Conservation (phyloP, 2,329 filamentous ascomycete genomes). For the Calycina herbarum region DNA sequence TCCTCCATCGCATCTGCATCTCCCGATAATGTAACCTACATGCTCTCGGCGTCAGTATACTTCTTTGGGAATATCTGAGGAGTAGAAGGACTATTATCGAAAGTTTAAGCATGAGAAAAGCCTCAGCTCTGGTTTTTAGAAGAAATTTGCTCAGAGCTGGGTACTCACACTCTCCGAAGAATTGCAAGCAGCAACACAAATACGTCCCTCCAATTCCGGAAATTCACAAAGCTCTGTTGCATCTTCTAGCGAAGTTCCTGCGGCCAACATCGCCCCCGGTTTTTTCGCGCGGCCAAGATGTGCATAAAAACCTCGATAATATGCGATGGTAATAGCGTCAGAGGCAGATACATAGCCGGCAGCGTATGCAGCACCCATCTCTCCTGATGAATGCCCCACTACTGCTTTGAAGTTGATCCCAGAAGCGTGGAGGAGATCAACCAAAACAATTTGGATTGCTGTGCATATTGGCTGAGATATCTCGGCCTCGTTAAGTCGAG, state of each 20-base stretch:
- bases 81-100: too few species aligned
- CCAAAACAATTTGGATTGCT: conserved; percentile 39
- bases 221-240: conserved; percentile 20
- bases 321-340: conserved; percentile 34
- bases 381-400: conserved; percentile 42
- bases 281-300: conserved; percentile 18
- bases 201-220: conserved; percentile 14
- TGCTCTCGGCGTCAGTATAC: too few species aligned
- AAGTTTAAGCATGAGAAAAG: too few species aligned
- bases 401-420: conserved; percentile 41
- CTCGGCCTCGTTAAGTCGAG: conserved; percentile 39
- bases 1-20: conserved; percentile 24
- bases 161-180: conserved; percentile 13
- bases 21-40: conserved; percentile 31
- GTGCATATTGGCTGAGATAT: conserved; percentile 44
- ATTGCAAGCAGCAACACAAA: conserved; percentile 37
- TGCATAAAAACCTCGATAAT: conserved; percentile 21
- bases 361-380: conserved; percentile 40
- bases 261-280: conserved; percentile 32
- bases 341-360: conserved; percentile 36
- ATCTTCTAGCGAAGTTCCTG: conserved; percentile 25
- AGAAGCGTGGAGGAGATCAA: conserved; percentile 44
- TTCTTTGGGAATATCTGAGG: too few species aligned
- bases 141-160: too few species aligned
- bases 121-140: too few species aligned